Conservation (phyloP, 257 asterid species). For the Solanum phureja region DNA sequence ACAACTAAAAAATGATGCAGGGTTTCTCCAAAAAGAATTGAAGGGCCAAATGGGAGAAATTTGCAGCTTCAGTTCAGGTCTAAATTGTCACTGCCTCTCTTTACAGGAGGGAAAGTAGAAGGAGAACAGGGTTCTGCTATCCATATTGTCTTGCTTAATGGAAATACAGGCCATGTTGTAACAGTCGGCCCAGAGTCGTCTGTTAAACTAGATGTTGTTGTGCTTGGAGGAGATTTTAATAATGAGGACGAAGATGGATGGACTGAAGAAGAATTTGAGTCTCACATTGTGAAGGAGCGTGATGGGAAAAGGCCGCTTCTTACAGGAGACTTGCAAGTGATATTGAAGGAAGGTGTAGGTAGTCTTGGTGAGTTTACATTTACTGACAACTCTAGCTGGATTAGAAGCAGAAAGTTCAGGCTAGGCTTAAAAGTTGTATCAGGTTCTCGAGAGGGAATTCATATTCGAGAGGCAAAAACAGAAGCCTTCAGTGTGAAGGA, state of each 20-base stretch:
- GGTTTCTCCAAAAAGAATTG: conserved; percentile 15
- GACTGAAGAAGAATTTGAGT: conserved; percentile 20
- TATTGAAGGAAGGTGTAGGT: conserved; percentile 27
- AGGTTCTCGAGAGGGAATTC: conserved; percentile 46
- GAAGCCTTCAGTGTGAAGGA: conserved; percentile 97
- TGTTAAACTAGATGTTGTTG: conserved; percentile 20
- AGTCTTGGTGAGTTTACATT: conserved; percentile 25
- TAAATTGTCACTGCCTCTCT: conserved; percentile 19
- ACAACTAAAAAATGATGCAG: neutral
- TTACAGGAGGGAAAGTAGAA: conserved; percentile 24
- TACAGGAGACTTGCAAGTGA: conserved; percentile 25
- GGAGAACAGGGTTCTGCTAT: conserved; percentile 15
- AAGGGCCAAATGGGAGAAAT: conserved; percentile 14
- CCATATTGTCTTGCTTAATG: conserved; percentile 20
- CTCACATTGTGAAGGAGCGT: conserved; percentile 18
- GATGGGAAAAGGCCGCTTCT: conserved; percentile 31
- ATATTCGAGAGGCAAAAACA: conserved; percentile 88
- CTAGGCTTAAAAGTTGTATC: conserved; percentile 76
- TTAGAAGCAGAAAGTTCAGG: conserved; percentile 89
- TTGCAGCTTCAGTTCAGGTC: conserved; percentile 22
- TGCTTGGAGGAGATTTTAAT: conserved; percentile 28
- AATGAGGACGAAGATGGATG: conserved; percentile 22
- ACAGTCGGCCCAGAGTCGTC: conserved; percentile 24
- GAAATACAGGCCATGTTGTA: conserved; percentile 8
- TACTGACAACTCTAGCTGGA: conserved; percentile 99